Conservation (phyloP, 148 eudicot species). For the Salicornia ramosissima region DNA sequence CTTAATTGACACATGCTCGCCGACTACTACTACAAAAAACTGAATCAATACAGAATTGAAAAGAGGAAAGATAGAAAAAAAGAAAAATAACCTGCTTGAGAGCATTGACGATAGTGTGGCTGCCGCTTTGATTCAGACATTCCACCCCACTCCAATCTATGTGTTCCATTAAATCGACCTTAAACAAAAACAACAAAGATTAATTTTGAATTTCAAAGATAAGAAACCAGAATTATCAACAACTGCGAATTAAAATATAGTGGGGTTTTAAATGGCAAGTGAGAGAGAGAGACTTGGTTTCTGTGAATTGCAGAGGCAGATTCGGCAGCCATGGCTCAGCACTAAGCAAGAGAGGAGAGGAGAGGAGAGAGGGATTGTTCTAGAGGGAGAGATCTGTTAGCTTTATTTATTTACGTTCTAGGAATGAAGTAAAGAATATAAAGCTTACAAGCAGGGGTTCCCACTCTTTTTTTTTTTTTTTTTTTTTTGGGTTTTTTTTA, state of each 20-base stretch:
- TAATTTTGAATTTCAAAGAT: not conserved
- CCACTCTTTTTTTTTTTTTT: too few species aligned
- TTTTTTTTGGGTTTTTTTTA: too few species aligned
- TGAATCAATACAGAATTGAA: not conserved
- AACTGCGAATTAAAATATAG: not conserved
- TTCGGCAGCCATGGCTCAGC: constrained; percentile 56
- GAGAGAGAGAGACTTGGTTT: constrained; percentile 42
- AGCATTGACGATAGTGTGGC: constrained; percentile 58
- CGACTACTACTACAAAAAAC: not conserved
- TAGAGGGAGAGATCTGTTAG: not conserved
- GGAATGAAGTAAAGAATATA: too few species aligned
- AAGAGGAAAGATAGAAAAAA: not conserved
- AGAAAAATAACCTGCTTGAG: constrained; percentile 63
- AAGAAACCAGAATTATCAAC: not conserved
- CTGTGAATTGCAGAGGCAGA: constrained; percentile 52
- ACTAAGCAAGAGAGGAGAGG: constrained; percentile 4
- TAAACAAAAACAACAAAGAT: not conserved
- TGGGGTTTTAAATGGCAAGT: not conserved
- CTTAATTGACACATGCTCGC: not conserved
- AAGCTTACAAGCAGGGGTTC: too few species aligned
- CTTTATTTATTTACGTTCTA: too few species aligned
- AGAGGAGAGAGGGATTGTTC: constrained; percentile 35
- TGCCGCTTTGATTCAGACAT: constrained; percentile 75
- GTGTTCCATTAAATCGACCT: constrained; percentile 86
- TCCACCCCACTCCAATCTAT: constrained; percentile 90